Percentiles rank a stretch among this genome's conserved stretches.
These are phyloP conservation scores for Cladophialophora chaetospira DNA, from an alignment of 2,329 filamentous ascomycete species.

Conservation along the genomic window DNA sequence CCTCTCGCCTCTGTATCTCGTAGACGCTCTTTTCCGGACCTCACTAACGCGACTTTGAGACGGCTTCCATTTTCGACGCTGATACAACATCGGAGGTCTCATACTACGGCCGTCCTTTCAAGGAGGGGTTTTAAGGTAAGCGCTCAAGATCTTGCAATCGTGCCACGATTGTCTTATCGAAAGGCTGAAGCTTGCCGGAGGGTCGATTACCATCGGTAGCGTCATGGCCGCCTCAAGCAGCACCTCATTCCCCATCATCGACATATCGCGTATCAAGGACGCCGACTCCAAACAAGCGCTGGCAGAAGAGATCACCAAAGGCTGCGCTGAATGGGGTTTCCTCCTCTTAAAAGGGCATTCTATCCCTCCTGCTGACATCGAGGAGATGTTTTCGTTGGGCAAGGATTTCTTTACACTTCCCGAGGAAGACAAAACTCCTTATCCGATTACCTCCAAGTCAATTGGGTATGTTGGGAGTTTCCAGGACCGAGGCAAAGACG, in stretches of 20 bases:
- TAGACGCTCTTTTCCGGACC: not conserved
- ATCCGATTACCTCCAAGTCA: conserved; percentile 29
- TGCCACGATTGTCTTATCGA: not conserved
- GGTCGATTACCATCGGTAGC: not conserved
- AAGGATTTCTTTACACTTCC: conserved; percentile 70
- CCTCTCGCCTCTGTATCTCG: no score
- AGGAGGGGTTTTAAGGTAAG: no score
- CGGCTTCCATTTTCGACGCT: no score
- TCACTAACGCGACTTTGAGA: not conserved
- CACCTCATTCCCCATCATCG: conserved; percentile 6
- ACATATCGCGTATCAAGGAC: conserved; percentile 17
- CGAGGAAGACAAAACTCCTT: conserved; percentile 56
- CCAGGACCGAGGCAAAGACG: conserved; percentile 30
- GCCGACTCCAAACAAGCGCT: conserved; percentile 52
- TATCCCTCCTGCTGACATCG: conserved; percentile 61
- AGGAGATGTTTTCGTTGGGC: conserved; percentile 66
- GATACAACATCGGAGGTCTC: no score
- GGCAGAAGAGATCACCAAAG: conserved; percentile 72
- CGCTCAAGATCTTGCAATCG: no score
- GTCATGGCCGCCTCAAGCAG: not conserved
- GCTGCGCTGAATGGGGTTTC: conserved; percentile 84
- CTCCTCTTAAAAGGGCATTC: conserved; percentile 66
- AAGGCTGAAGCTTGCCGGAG: not conserved
- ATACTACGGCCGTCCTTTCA: no score
- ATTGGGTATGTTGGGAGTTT: conserved; percentile 31